A percentile compares a stretch with the other conserved stretches of the same genome.
Evolutionary conservation across 78 protist species (phyloP).

Genomic region (Chrysochromulina parva): DNA sequence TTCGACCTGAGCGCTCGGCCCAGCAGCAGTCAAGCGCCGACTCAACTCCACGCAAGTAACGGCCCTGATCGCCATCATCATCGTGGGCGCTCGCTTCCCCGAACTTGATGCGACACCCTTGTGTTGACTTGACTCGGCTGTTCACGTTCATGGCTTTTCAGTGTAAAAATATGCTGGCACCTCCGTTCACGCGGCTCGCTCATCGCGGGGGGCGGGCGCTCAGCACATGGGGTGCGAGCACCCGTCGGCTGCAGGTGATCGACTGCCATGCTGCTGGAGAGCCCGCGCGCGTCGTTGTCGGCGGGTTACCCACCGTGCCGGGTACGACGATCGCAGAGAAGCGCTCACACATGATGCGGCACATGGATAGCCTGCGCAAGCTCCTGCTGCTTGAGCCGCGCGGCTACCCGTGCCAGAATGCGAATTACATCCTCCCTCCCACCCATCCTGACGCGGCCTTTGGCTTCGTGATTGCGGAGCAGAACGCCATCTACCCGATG

Average conservation of each 20-base stretch:
- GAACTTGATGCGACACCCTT: too few species aligned
- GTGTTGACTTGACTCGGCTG: too few species aligned
- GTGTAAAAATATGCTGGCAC: too few species aligned
- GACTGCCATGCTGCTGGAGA: constrained; percentile 5
- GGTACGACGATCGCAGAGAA: constrained; percentile 22
- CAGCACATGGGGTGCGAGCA: too few species aligned
- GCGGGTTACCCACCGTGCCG: constrained; percentile 9
- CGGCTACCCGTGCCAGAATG: constrained; percentile 49
- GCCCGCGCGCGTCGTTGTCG: constrained; percentile 34
- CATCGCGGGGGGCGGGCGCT: too few species aligned
- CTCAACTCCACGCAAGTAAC: too few species aligned
- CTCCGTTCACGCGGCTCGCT: too few species aligned
- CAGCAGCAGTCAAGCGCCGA: too few species aligned
- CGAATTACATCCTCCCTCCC: constrained; percentile 24
- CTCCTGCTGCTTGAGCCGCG: constrained; percentile 39
- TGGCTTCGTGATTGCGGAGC: constrained; percentile 22
- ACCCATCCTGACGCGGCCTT: constrained; percentile 8
- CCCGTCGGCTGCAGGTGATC: neutral
- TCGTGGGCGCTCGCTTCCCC: too few species aligned
- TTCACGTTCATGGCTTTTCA: too few species aligned
- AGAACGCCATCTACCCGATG: constrained; percentile 1
- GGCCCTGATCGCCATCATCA: too few species aligned
- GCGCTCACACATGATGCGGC: neutral
- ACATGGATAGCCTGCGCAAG: neutral
- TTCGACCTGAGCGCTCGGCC: too few species aligned